Evolutionary conservation across 73 alveolate species (phyloP).

Genomic region (Paramecium pentaurelia): DNA sequence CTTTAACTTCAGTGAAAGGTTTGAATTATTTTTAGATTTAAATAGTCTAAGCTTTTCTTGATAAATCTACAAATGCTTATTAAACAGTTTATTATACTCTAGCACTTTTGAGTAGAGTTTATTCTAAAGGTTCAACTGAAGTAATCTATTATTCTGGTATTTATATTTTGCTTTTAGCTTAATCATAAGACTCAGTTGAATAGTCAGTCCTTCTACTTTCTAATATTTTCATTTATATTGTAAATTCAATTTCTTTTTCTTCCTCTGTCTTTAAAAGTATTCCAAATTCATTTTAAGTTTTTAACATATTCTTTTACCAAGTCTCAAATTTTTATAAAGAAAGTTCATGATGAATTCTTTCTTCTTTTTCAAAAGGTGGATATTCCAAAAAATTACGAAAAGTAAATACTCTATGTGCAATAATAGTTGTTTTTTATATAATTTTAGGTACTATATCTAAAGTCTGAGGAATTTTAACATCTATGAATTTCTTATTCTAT

Average conservation of each 20-base stretch:
- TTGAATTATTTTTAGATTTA: neutral
- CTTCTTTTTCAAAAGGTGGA: slow-evolving; percentile 40
- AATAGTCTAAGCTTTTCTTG: neutral
- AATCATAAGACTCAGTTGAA: slow-evolving; percentile 37
- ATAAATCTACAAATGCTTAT: neutral
- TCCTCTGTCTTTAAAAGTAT: slow-evolving; percentile 50
- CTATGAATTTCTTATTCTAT: neutral
- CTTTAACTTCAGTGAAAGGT: neutral
- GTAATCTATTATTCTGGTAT: neutral
- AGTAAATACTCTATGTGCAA: slow-evolving; percentile 45
- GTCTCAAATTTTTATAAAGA: slow-evolving; percentile 50
- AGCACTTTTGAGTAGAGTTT: neutral
- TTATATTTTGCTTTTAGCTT: slow-evolving; percentile 7
- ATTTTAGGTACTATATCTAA: slow-evolving; percentile 71
- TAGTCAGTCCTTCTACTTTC: slow-evolving; percentile 59
- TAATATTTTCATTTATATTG: slow-evolving; percentile 42
- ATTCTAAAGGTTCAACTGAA: neutral
- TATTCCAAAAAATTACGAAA: slow-evolving; percentile 61
- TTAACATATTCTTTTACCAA: slow-evolving; percentile 37
- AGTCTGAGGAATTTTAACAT: slow-evolving; percentile 64
- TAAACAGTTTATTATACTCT: neutral
- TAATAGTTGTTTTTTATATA: slow-evolving; percentile 31
- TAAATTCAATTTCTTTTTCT: slow-evolving; percentile 60
- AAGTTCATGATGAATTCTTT: slow-evolving; percentile 45
- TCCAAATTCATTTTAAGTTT: slow-evolving; percentile 51